These are phyloP conservation scores for Linnemannia hyalina DNA, from an alignment of 192 early-diverging fungal genomes.

Conservation along the genomic window DNA sequence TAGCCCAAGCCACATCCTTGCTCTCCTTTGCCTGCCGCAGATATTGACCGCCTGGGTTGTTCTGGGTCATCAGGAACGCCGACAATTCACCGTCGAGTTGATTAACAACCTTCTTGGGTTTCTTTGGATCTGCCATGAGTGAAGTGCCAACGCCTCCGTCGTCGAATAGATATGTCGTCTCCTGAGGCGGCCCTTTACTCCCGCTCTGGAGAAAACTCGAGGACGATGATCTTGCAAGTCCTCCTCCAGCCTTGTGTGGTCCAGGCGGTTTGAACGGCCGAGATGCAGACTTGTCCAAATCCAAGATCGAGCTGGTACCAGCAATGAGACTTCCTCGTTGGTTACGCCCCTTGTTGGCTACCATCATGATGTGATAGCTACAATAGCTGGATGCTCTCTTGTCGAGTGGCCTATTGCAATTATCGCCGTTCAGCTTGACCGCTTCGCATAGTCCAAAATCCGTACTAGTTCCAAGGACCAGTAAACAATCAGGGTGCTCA, in stretches of 20 bases:
- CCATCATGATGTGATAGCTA: slow-evolving; percentile 51
- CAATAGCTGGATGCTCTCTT: slow-evolving; percentile 37
- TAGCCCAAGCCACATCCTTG: slow-evolving; percentile 46
- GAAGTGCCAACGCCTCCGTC: slow-evolving; percentile 35
- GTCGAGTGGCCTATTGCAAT: slow-evolving; percentile 36
- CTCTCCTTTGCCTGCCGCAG: slow-evolving; percentile 43
- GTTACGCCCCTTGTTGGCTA: slow-evolving; percentile 39
- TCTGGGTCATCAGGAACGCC: slow-evolving; percentile 47
- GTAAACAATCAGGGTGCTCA: slow-evolving; percentile 31
- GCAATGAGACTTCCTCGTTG: slow-evolving; percentile 46
- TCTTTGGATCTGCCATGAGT: slow-evolving; percentile 20
- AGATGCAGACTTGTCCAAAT: slow-evolving; percentile 21
- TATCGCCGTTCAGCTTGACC: slow-evolving; percentile 35
- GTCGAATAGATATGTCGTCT: slow-evolving; percentile 53
- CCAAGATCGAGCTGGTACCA: slow-evolving; percentile 50
- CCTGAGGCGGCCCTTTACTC: background rate
- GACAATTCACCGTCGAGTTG: slow-evolving; percentile 24
- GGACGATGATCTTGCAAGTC: background rate
- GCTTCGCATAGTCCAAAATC: slow-evolving; percentile 44
- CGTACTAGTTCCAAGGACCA: slow-evolving; percentile 27
- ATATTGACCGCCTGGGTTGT: slow-evolving; percentile 49
- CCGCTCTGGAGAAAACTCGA: background rate
- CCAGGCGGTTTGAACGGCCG: background rate
- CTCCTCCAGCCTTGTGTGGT: slow-evolving; percentile 4
- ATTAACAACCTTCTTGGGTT: slow-evolving; percentile 8